A percentile compares a stretch with the other conserved stretches of the same genome.
Conservation (phyloP, 257 asterid genomes). For the Orobanche coerulescens region DNA sequence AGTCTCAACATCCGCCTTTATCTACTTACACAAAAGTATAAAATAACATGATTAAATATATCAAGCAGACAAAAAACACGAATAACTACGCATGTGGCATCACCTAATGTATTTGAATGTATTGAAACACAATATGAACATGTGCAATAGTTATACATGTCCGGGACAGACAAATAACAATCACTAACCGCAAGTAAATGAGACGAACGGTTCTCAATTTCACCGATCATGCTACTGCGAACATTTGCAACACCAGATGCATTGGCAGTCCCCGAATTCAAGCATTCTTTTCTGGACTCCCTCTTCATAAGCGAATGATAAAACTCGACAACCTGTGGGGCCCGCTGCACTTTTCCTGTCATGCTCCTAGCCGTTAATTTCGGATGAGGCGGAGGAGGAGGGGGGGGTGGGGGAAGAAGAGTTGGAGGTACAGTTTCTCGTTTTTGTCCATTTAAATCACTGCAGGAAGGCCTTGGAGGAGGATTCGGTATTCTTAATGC, state of each 20-base stretch:
- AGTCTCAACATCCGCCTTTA: constrained; percentile 87
- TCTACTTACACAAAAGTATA: constrained; percentile 31
- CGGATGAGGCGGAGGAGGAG: constrained; percentile 73
- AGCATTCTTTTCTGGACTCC: constrained; percentile 76
- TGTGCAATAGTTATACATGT: neutral
- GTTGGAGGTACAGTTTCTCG: constrained; percentile 36
- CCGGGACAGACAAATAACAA: neutral
- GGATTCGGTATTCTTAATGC: constrained; percentile 76
- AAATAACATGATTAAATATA: neutral
- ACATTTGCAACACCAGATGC: constrained; percentile 59
- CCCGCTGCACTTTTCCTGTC: constrained; percentile 63
- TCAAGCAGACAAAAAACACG: neutral
- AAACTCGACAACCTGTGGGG: constrained; percentile 84
- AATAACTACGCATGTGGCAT: no score
- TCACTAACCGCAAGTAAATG: constrained; percentile 78
- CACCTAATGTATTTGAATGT: no score
- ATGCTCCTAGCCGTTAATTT: constrained; percentile 35
- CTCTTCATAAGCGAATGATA: constrained; percentile 92
- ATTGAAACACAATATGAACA: no score
- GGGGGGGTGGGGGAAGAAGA: constrained; percentile 52
- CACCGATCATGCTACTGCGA: constrained; percentile 89
- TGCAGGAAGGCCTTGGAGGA: constrained; percentile 80
- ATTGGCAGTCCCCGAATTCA: constrained; percentile 58
- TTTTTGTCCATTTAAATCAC: constrained; percentile 24
- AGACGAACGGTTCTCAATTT: constrained; percentile 82